Conservation (phyloP, 2,329 filamentous ascomycete species). For the Sclerotinia borealis region DNA sequence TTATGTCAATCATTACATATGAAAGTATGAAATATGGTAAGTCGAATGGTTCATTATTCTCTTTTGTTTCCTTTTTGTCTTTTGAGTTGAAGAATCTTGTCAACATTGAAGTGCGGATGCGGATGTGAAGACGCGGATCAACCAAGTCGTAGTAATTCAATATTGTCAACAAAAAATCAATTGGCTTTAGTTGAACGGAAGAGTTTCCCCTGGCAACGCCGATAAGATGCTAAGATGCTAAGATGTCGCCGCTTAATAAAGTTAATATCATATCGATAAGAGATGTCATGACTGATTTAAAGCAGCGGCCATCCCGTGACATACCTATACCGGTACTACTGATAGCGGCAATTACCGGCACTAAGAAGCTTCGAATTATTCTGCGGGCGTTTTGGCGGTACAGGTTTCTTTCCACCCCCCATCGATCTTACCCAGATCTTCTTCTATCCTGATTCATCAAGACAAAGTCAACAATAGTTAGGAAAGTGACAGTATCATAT, state of each 20-base stretch:
- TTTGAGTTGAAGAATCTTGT: background rate
- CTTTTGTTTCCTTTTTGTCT: background rate
- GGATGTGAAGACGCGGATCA: slow-evolving; percentile 10
- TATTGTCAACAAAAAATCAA: slow-evolving; percentile 7
- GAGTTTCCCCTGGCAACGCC: slow-evolving; percentile 12
- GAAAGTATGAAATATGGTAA: background rate
- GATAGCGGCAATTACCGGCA: background rate
- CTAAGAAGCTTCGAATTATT: background rate
- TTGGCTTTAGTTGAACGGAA: background rate
- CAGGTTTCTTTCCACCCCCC: background rate
- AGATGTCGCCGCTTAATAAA: background rate
- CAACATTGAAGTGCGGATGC: too few species aligned
- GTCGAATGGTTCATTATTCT: background rate
- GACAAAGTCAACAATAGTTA: background rate
- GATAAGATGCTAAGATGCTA: too few species aligned
- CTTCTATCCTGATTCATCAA: background rate
- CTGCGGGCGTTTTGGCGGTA: background rate
- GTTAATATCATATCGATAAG: background rate
- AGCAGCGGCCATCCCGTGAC: background rate
- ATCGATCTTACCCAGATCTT: background rate
- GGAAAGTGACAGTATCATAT: slow-evolving; percentile 8
- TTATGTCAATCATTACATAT: background rate
- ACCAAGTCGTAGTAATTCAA: background rate
- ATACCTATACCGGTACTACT: background rate
- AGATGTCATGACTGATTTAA: background rate